phyloP scores from a whole-genome alignment of 352 stramenopile species.

The Blastocystis sp. region DNA sequence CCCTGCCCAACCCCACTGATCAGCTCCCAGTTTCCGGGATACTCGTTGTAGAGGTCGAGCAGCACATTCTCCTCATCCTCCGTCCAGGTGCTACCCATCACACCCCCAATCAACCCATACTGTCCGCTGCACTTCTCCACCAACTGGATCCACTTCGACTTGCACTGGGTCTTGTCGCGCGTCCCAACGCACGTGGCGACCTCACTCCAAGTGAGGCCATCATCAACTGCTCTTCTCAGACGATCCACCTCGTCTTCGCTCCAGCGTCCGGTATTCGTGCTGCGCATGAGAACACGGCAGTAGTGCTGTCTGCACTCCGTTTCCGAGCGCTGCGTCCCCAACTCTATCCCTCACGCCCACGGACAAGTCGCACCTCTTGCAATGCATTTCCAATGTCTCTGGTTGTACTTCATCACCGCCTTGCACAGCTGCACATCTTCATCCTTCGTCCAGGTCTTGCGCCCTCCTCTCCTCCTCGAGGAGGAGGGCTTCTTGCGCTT shows the following conservation, averaged over 20 bases:
- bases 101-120: not conserved
- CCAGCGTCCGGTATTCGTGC: slow-evolving; percentile 11
- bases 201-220: not conserved
- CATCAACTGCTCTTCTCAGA: not conserved
- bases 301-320: slow-evolving; percentile 32
- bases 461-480: not conserved
- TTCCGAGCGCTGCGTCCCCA: slow-evolving; percentile 20
- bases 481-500: no score
- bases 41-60: slow-evolving; percentile 3
- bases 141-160: slow-evolving; percentile 27
- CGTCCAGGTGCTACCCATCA: slow-evolving; percentile 4
- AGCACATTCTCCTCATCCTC: not conserved
- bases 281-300: slow-evolving; percentile 16
- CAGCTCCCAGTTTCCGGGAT: not conserved
- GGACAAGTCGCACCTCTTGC: not conserved
- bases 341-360: not conserved
- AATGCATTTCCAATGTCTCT: not conserved
- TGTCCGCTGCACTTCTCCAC: not conserved
- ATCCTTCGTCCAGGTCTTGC: not conserved
- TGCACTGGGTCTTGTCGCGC: slow-evolving; percentile 16
- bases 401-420: slow-evolving; percentile 10
- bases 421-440: not conserved
- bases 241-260: not conserved
- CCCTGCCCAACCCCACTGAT: not conserved
- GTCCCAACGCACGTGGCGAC: slow-evolving; percentile 3